Conservation (phyloP, 495 filamentous ascomycete genomes). For the Talaromyces wortmannii region DNA sequence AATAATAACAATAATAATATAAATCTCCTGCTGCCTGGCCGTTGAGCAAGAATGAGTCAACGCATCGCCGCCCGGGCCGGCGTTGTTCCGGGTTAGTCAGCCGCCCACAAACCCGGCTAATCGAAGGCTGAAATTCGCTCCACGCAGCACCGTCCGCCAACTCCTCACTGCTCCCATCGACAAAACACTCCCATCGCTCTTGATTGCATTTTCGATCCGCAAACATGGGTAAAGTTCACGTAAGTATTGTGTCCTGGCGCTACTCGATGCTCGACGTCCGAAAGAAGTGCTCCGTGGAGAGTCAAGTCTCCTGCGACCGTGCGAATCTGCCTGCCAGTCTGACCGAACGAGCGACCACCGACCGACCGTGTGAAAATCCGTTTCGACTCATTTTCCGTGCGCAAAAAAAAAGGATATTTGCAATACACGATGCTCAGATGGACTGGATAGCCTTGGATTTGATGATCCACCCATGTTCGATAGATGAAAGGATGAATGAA, state of each 20-base stretch:
- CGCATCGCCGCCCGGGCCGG: neutral
- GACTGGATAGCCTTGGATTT: no score
- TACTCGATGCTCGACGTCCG: neutral
- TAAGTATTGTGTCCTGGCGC: neutral
- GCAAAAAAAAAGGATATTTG: no score
- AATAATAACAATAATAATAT: no score
- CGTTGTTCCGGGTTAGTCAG: constrained; percentile 1
- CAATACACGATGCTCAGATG: no score
- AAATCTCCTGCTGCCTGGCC: neutral
- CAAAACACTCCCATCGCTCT: constrained; percentile 4
- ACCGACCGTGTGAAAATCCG: no score
- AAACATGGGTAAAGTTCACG: constrained; percentile 26
- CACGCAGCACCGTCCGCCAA: neutral
- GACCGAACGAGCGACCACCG: no score
- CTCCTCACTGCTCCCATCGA: neutral
- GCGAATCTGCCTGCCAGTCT: constrained; percentile 11
- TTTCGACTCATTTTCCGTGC: no score
- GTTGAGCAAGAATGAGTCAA: neutral
- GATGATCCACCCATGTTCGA: no score
- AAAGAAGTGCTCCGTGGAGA: no score
- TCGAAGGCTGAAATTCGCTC: constrained; percentile 2
- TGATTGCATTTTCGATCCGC: constrained; percentile 13
- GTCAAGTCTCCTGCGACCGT: neutral
- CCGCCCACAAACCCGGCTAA: constrained; percentile 3
- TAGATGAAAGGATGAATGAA: no score